Base-by-base conservation (phyloP, 345 rosid species). In the Acer campestre region DNA sequence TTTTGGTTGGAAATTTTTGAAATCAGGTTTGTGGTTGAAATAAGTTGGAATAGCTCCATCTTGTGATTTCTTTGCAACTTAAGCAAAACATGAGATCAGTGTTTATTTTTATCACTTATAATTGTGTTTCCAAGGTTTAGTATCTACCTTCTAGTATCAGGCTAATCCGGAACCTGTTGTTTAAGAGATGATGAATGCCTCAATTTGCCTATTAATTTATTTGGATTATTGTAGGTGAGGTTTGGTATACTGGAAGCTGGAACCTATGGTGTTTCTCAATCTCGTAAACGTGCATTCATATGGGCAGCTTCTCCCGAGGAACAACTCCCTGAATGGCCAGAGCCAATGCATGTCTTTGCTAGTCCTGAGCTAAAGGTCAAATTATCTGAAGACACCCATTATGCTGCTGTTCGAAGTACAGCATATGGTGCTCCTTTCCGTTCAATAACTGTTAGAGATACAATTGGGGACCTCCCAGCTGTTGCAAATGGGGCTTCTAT, bases 191-290 rank as follows among this genome's bases (percentile, higher is more conserved):
- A 31, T 31, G 35, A 31, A 31, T 31, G 6, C 35, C 35, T 31
- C 35, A 4, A 31, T 31, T 31, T 31, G 35, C 35, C 5, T 31
- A 31, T 31, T 31, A 31, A 31, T 31, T 31, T 31, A 31, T 31
- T 31, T 31, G 35, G 35, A 31, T 31, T 31, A 31, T 31, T 31
- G 35, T 75, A 95, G 99, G 99, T 95, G 82, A 91, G 98, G 70
- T 95, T 93, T 84, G 99, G 99, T 22, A 88, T 92, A 70, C 74
- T 95, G 84, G 98, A 95, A 82, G 99, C 99, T 68, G 99, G 99
- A 69, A 87, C 97, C 27, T 95, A 70, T 82, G 99, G 98, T 59
- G 91, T 95, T 66, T 85, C 98, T 48, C 99, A 95, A 76, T 90
- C 99, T 5, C 85, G 99, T 44, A 95, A 93, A 82, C 88, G 98